Base-by-base conservation (phyloP, 805 yeast species). In the Zygoascus bituminiphila region DNA sequence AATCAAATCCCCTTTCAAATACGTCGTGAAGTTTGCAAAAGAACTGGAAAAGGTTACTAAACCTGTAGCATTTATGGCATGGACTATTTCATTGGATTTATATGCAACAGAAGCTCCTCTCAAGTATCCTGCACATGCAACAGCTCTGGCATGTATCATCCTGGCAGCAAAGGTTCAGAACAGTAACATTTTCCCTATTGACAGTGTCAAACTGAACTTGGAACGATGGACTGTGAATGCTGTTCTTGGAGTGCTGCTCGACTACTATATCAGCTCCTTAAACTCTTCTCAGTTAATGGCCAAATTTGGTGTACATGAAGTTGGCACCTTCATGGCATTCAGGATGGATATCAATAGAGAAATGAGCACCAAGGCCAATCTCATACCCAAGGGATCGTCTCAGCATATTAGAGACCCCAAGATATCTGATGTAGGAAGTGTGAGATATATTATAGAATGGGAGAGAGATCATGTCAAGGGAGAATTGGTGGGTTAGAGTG, bases 31-130 rank as follows among this genome's bases (percentile, higher is more conserved):
- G 56, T 72, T 65, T 76, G 53, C 73, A 76, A 77, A 59, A 72
- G 36, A 25, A 68, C 12, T 31, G 7, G 46, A 41, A 25, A 62
- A 65, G 1, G 52, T 80, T 12, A 68, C 72, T 20, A 71, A 74
- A 54, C 72, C 75, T 14, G 61, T 74, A 9, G 74, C 81, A 4
- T 68, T 73, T 54, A 62, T 78, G 35, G 79, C 84, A 1, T 88
- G 95, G 95, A 64, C 78, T n/a, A 72, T 88, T 1, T 71, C 81
- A n/a, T 78, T 78, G 56, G 97, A 88, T 62, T 69, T 80, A 9
- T 78, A 81, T 60, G 75, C 80, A 48, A 79, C 94, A 1, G 86
- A 84, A 33, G 70, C 83, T 15, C 73, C 79, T 8, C 64, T 88
- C 31, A 81, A 78, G 57, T 73, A 78, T 7, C 93, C 96, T 1